Base-by-base conservation (phyloP, 345 rosid genomes). In the Passiflora organensis region DNA sequence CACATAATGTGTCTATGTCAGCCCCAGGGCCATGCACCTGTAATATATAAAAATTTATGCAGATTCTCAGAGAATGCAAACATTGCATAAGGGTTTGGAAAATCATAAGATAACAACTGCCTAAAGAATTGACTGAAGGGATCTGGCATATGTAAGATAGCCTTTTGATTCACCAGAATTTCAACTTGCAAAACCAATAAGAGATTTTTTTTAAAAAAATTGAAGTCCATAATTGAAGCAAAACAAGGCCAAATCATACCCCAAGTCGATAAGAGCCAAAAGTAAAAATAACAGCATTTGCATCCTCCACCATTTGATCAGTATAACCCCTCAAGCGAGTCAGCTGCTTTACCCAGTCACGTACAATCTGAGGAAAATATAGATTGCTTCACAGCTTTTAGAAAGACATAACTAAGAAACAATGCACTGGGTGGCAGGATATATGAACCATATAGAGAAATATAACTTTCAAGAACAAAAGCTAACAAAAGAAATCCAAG, bases 1-100 rank as follows among this genome's bases (percentile, higher is more conserved):
- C 84, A 74, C 99, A 93, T 66, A 93, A 61, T 14, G 91, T 79
- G 62, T 93, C 99, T 44, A 93, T 79, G 68, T 89, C 96, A 46
- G 94, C 86, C 60, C 94, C 91, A 66, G 96, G 95, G 24, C 96
- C 94, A 70, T 93, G 96, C 46, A 85, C 96, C 96, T 89, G 69
- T 24, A 32, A 37, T 42, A 16, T 13, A 47, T 20, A 39, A 16
- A 55, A 47, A 6, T 11, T 55, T 28, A 15, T 23, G 46, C 53
- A 41, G 22, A 55, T 10, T 15, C 10, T 32, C 43, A 14, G 18
- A 6, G 43, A 34, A 32, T 32, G 41, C 6, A 16, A n/a, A 15
- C 43, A 55, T 3, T 13, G 43, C 52, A 46, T 4, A 17, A 44
- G 34, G 6, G 47, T 18, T 1, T 17, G 21, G 23, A 20, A 48